Conservation (phyloP, 495 filamentous ascomycete species). For the Aspergillus nanangensis region DNA sequence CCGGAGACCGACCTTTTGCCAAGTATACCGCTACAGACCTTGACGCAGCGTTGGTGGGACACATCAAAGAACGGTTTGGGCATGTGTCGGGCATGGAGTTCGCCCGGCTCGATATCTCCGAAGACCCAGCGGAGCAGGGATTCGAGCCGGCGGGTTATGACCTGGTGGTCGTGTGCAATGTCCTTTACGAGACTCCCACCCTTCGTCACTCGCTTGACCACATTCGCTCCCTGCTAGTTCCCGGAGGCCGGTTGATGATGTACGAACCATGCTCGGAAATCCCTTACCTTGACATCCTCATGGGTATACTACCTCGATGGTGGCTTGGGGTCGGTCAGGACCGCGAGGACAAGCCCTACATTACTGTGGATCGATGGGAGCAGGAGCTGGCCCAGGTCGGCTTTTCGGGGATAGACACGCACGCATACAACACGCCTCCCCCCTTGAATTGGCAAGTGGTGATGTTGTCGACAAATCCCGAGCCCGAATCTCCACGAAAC, state of each 20-base stretch:
- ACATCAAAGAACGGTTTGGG: neutral
- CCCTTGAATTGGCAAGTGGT: neutral
- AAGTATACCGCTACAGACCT: neutral
- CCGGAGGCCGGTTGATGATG: conserved; percentile 20
- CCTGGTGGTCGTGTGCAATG: conserved; percentile 43
- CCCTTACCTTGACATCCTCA: neutral
- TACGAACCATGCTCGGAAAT: conserved; percentile 13
- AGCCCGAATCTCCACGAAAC: neutral
- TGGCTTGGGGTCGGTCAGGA: neutral
- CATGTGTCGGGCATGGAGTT: neutral
- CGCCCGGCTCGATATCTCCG: neutral
- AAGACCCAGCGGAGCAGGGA: conserved; percentile 23
- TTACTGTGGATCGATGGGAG: neutral
- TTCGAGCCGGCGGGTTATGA: conserved; percentile 43
- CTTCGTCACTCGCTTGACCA: conserved; percentile 30
- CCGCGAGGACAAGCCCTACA: neutral
- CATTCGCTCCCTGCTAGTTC: conserved; percentile 20
- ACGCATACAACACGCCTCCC: conserved; percentile 2
- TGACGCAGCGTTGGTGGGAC: neutral
- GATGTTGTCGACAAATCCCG: conserved; percentile 1
- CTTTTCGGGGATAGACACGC: conserved; percentile 24
- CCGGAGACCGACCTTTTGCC: neutral
- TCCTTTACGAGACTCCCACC: conserved; percentile 39
- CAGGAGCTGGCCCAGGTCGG: conserved; percentile 7
- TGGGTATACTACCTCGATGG: conserved; percentile 16